These are phyloP conservation scores for Athelia psychrophila DNA, from an alignment of 1,284 basidiomycete genomes.

Conservation along the genomic window DNA sequence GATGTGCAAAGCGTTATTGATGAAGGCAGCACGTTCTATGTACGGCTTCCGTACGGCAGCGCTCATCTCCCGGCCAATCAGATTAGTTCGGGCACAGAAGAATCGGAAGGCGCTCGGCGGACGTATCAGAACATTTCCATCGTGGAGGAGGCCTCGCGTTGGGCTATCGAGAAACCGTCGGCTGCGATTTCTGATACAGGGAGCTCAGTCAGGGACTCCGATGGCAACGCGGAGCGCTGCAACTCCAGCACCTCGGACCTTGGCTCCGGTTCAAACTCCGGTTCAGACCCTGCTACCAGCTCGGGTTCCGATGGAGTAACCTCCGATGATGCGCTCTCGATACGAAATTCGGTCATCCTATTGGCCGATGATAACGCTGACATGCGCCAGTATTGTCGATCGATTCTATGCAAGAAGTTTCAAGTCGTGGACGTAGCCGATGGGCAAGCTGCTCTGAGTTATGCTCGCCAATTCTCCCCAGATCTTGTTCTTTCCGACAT, in stretches of 20 bases:
- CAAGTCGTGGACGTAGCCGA: constrained; percentile 18
- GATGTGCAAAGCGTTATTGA: constrained; percentile 15
- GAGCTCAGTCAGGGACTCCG: too few species aligned
- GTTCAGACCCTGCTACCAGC: too few species aligned
- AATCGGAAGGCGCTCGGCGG: constrained; percentile 7
- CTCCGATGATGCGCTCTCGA: constrained; percentile 12
- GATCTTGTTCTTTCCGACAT: constrained; percentile 34
- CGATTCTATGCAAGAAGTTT: constrained; percentile 27
- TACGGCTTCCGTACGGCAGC: constrained; percentile 21
- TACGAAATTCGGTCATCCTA: constrained; percentile 2
- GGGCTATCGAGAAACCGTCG: constrained; percentile 18
- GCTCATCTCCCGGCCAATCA: constrained; percentile 22
- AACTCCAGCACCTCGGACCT: too few species aligned
- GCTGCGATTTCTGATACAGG: constrained; percentile 1
- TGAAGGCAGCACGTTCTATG: constrained; percentile 23
- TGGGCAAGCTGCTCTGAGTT: constrained; percentile 9
- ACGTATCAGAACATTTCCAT: constrained; percentile 19
- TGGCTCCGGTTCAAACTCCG: too few species aligned
- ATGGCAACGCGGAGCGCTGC: too few species aligned
- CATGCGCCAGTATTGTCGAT: constrained; percentile 18
- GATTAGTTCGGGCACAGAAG: constrained; percentile 14
- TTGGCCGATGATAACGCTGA: constrained; percentile 25
- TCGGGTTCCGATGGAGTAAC: constrained; percentile 7
- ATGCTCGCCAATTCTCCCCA: constrained; percentile 17
- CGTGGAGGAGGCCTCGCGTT: constrained; percentile 25